Conservation (phyloP, 345 rosid genomes). For the Aquilaria yunnanensis region DNA sequence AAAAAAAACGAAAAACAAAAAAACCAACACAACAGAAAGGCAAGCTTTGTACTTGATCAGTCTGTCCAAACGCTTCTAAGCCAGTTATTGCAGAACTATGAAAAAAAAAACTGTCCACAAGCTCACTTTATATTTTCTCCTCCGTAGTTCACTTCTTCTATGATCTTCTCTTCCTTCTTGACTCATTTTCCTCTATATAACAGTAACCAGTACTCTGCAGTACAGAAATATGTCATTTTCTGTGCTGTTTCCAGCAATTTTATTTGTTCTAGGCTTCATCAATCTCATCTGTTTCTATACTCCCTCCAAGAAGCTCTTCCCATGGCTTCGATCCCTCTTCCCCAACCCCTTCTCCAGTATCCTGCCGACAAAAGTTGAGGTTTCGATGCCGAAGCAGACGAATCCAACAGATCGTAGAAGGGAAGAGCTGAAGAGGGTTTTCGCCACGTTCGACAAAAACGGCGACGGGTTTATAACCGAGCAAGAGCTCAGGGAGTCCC, state of each 20-base stretch:
- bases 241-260: constrained; percentile 16
- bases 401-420: not conserved
- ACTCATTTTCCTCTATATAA: not conserved
- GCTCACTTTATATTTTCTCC: not conserved
- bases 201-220: not conserved
- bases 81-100: no score
- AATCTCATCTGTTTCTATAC: constrained; percentile 28
- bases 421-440: constrained; percentile 29
- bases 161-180: not conserved
- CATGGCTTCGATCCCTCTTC: constrained; percentile 25
- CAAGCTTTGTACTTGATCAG: no score
- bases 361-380: not conserved
- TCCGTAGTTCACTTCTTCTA: not conserved
- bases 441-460: constrained; percentile 44
- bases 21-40: no score
- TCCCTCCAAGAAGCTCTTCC: constrained; percentile 23
- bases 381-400: not conserved
- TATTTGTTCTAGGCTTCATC: constrained; percentile 33
- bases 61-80: no score
- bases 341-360: not conserved
- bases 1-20: no score
- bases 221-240: constrained; percentile 19
- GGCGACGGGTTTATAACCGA: constrained; percentile 53
- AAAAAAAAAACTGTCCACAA: not conserved
- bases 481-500: constrained; percentile 30